Evolutionary conservation across 108 stramenopile genomes (phyloP).

Genomic region (Skeletonema tropicum): DNA sequence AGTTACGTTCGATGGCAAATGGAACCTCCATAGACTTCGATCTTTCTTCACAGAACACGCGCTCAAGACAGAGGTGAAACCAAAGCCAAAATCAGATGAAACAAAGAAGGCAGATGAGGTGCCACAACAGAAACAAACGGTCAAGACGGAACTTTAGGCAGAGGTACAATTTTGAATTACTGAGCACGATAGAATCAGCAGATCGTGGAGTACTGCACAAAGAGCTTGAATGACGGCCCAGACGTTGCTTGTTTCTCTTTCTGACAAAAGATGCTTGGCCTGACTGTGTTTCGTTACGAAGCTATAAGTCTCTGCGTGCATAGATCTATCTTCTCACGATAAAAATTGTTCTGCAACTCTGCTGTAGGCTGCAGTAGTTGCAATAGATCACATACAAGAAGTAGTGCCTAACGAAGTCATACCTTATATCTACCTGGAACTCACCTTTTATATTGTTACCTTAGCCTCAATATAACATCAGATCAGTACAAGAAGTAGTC

Average conservation of each 20-base stretch:
- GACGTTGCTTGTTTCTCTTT: background rate
- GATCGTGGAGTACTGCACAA: background rate
- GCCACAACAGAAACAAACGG: constrained; percentile 12
- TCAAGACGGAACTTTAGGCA: constrained; percentile 46
- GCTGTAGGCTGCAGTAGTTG: background rate
- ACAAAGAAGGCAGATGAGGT: constrained; percentile 19
- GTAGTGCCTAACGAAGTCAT: too few species aligned
- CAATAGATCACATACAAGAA: too few species aligned
- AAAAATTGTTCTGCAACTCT: background rate
- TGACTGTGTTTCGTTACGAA: background rate
- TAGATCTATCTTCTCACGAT: background rate
- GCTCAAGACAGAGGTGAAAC: constrained; percentile 38
- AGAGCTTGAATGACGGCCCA: background rate
- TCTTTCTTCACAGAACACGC: constrained; percentile 62
- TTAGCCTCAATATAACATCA: too few species aligned
- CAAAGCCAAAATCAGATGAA: constrained; percentile 14
- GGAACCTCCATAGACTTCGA: constrained; percentile 50
- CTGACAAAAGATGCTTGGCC: background rate
- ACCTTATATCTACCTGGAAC: too few species aligned
- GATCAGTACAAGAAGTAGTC: too few species aligned
- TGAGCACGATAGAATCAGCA: background rate
- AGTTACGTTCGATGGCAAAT: constrained; percentile 50
- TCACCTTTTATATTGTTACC: too few species aligned
- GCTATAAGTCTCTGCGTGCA: background rate
- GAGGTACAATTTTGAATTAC: background rate